phyloP scores from a whole-genome alignment of 2,329 filamentous ascomycete genomes.

The Verticillium nonalfalfae region DNA sequence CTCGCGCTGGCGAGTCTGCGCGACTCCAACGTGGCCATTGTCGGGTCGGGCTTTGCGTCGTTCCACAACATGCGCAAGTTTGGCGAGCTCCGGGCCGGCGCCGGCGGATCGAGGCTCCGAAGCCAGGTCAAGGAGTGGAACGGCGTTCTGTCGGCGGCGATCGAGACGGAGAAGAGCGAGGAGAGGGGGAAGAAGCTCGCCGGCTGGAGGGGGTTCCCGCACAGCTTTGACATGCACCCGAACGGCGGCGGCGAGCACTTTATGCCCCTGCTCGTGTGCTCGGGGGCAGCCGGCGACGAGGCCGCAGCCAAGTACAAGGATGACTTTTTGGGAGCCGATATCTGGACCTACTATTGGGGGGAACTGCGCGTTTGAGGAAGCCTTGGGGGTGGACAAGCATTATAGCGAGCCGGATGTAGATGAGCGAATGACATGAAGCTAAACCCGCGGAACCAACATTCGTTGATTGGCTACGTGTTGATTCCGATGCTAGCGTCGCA shows the following conservation, averaged over 20 bases:
- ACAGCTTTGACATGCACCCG: conserved; percentile 48
- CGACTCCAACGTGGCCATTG: conserved; percentile 45
- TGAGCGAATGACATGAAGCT: background rate
- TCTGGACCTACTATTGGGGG: conserved; percentile 51
- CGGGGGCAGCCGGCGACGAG: conserved; percentile 41
- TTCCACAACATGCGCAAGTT: conserved; percentile 48
- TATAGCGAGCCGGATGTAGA: too few species aligned
- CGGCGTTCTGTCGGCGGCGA: conserved; percentile 32
- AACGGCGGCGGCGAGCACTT: conserved; percentile 49
- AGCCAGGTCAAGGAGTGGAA: conserved; percentile 35
- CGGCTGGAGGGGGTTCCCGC: conserved; percentile 40
- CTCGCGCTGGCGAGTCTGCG: conserved; percentile 43
- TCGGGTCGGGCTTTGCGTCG: conserved; percentile 55
- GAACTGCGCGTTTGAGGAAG: conserved; percentile 4
- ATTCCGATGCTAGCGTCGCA: background rate
- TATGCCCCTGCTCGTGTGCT: conserved; percentile 51
- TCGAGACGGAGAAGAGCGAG: conserved; percentile 21
- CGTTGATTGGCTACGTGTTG: background rate
- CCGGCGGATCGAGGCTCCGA: conserved; percentile 15
- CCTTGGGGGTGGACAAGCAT: background rate
- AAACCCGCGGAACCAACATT: background rate
- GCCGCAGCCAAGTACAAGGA: conserved; percentile 39
- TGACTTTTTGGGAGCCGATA: conserved; percentile 39
- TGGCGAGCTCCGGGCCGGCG: conserved; percentile 24
- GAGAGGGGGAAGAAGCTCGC: conserved; percentile 32